These are phyloP conservation scores for Chamaecyparis obtusa DNA, from an alignment of 75 land plant species.

Conservation along the genomic window DNA sequence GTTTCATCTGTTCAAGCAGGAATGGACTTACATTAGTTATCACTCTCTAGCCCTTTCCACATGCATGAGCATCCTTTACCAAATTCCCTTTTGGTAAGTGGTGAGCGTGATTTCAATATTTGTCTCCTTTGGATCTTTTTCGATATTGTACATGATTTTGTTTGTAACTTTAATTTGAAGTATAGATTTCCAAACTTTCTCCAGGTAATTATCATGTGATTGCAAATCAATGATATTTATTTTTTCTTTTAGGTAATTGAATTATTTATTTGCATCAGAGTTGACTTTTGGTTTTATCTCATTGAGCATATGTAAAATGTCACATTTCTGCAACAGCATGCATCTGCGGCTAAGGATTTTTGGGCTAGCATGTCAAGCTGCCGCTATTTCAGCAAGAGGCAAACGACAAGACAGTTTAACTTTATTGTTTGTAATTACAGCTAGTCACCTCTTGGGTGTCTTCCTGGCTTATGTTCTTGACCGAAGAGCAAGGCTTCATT, in stretches of 20 bases:
- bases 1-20: constrained; percentile 4
- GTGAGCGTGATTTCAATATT: neutral
- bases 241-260: neutral
- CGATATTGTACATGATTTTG: neutral
- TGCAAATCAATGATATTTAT: neutral
- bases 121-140: neutral
- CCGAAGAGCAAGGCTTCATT: constrained; percentile 10
- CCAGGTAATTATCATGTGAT: neutral
- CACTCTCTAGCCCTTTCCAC: constrained; percentile 12
- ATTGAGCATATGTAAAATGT: neutral
- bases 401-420: neutral
- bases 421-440: constrained; percentile 1
- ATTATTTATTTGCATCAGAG: neutral
- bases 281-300: neutral
- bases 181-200: neutral
- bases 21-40: constrained; percentile 8
- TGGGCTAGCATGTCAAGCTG: constrained; percentile 8
- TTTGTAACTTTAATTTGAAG: neutral
- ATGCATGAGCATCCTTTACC: constrained; percentile 7
- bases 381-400: constrained; percentile 15
- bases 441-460: constrained; percentile 13
- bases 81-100: constrained; percentile 15
- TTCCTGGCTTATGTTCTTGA: constrained; percentile 15
- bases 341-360: constrained; percentile 14
- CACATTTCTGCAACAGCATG: constrained; percentile 11